These are phyloP conservation scores for Protomyces gravidus DNA, from an alignment of 1,139 yeast genomes.

Conservation along the genomic window DNA sequence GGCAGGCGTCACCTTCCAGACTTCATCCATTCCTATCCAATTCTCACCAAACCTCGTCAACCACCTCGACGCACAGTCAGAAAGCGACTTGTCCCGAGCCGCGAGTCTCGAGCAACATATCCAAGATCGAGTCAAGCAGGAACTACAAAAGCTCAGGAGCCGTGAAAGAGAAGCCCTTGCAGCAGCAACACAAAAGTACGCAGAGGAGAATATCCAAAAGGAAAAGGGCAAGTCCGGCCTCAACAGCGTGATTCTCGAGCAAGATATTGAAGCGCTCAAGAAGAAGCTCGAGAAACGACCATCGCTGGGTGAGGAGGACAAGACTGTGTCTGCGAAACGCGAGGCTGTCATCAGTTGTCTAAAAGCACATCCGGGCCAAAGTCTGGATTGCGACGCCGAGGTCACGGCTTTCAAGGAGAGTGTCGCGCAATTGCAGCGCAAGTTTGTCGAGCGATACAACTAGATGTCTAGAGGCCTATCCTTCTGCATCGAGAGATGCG, in stretches of 20 bases:
- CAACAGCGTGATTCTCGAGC: slow-evolving; percentile 19
- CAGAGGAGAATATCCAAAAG: slow-evolving; percentile 41
- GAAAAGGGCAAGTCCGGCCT: slow-evolving; percentile 40
- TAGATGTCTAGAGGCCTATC: background rate
- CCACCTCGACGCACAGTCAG: background rate
- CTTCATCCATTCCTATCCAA: slow-evolving; percentile 17
- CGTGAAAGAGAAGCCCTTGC: slow-evolving; percentile 58
- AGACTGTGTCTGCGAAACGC: slow-evolving; percentile 49
- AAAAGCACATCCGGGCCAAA: slow-evolving; percentile 60
- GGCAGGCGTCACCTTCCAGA: slow-evolving; percentile 11
- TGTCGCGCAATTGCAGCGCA: slow-evolving; percentile 19
- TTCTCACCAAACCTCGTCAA: slow-evolving; percentile 2
- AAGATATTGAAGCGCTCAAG: slow-evolving; percentile 21
- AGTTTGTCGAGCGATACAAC: slow-evolving; percentile 19
- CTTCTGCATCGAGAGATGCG: too few relatives aligned
- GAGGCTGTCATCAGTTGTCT: slow-evolving; percentile 59
- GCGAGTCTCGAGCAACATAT: slow-evolving; percentile 74
- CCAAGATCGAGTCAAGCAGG: slow-evolving; percentile 68
- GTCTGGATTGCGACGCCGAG: slow-evolving; percentile 83
- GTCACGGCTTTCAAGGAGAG: slow-evolving; percentile 59
- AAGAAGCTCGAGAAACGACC: slow-evolving; percentile 13
- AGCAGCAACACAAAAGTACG: slow-evolving; percentile 46
- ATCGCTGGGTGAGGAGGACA: slow-evolving; percentile 30
- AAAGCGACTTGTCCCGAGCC: slow-evolving; percentile 44
- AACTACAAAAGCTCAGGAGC: slow-evolving; percentile 58